These are phyloP conservation scores for Alternaria burnsii DNA, from an alignment of 2,329 filamentous ascomycete genomes.

Conservation along the genomic window DNA sequence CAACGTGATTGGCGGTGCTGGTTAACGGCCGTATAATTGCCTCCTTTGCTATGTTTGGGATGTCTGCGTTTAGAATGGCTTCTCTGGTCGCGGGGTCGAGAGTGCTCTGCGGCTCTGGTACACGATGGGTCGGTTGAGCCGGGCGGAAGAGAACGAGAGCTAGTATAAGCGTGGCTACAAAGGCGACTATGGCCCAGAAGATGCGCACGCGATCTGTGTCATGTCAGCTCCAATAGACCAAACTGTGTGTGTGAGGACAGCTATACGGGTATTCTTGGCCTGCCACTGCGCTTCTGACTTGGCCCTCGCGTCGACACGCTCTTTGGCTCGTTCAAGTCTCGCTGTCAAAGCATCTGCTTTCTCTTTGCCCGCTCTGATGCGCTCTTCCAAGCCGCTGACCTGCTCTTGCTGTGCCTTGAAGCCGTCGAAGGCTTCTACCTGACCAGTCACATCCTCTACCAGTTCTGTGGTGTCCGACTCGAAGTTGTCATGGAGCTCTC, in stretches of 20 bases:
- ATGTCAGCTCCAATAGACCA: slow-evolving; percentile 21
- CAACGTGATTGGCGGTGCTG: slow-evolving; percentile 4
- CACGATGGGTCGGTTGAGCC: slow-evolving; percentile 29
- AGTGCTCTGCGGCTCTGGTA: slow-evolving; percentile 11
- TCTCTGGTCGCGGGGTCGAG: slow-evolving; percentile 30
- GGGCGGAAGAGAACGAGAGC: slow-evolving; percentile 55
- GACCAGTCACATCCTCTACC: slow-evolving; percentile 66
- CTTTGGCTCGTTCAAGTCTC: slow-evolving; percentile 70
- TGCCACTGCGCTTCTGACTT: slow-evolving; percentile 72
- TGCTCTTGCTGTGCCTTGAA: slow-evolving; percentile 72
- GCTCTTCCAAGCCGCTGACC: slow-evolving; percentile 68
- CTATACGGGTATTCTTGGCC: slow-evolving; percentile 64
- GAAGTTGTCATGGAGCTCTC: slow-evolving; percentile 67
- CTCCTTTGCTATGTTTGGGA: slow-evolving; percentile 47
- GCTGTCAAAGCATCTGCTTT: slow-evolving; percentile 68
- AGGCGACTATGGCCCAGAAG: slow-evolving; percentile 67
- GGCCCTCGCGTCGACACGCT: slow-evolving; percentile 73
- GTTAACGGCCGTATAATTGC: slow-evolving; percentile 35
- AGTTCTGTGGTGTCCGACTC: slow-evolving; percentile 66
- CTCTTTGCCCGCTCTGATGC: slow-evolving; percentile 68
- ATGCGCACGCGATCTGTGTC: slow-evolving; percentile 63
- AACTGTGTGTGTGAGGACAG: not conserved
- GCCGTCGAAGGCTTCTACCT: slow-evolving; percentile 67
- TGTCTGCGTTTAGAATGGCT: slow-evolving; percentile 38
- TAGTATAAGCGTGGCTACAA: slow-evolving; percentile 57